Evolutionary conservation across 352 stramenopile species (phyloP).

Genomic region (Pythium oligandrum): DNA sequence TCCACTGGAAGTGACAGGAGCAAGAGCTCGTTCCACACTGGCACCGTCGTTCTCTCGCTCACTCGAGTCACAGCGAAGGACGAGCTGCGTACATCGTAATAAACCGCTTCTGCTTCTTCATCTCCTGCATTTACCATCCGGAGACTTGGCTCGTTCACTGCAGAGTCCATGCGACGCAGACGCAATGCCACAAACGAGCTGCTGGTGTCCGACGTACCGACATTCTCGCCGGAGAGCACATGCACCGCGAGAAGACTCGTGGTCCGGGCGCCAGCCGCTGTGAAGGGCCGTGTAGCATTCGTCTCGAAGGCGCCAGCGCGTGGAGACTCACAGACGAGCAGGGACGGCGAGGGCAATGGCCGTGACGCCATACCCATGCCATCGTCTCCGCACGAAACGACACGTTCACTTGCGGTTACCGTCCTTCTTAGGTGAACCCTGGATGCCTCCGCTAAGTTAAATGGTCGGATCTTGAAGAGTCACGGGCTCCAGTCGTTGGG

Average conservation of each 20-base stretch:
- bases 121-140: too few species aligned
- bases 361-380: slow-evolving; percentile 12
- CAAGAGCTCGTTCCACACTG: slow-evolving; percentile 69
- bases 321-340: slow-evolving; percentile 30
- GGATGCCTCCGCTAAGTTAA: too few species aligned
- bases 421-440: slow-evolving; percentile 14
- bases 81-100: slow-evolving; percentile 49
- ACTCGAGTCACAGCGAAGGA: slow-evolving; percentile 65
- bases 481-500: neutral
- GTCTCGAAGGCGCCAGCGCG: neutral
- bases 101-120: neutral
- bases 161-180: neutral
- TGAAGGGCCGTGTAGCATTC: slow-evolving; percentile 36
- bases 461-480: slow-evolving; percentile 17
- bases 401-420: slow-evolving; percentile 7
- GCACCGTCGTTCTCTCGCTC: slow-evolving; percentile 26
- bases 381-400: slow-evolving; percentile 9
- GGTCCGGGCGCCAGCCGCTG: slow-evolving; percentile 26
- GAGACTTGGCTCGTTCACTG: neutral
- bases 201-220: slow-evolving; percentile 17
- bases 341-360: slow-evolving; percentile 33
- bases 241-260: slow-evolving; percentile 45
- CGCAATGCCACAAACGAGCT: neutral
- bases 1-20: slow-evolving; percentile 43
- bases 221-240: slow-evolving; percentile 41